A percentile compares a stretch with the other conserved stretches of the same genome.
These are phyloP conservation scores for Kernera saxatilis DNA, from an alignment of 345 rosid species.

Conservation along the genomic window DNA sequence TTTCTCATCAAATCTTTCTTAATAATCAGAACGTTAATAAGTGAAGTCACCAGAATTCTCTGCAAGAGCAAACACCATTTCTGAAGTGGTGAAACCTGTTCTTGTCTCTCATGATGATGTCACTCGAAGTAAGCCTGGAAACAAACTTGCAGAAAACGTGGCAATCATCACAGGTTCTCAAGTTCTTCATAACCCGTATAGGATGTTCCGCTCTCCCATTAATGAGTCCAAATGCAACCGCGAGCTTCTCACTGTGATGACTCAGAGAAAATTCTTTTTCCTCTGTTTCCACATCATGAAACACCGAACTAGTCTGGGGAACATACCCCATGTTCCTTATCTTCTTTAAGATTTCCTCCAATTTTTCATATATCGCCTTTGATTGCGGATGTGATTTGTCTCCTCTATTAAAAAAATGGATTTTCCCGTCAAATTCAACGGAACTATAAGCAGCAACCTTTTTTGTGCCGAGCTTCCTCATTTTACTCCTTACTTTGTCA, in stretches of 20 bases:
- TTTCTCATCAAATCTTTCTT: constrained; percentile 10
- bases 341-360: constrained; percentile 39
- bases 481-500: constrained; percentile 37
- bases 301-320: constrained; percentile 43
- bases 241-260: constrained; percentile 69
- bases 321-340: constrained; percentile 49
- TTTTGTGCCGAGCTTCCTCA: constrained; percentile 43
- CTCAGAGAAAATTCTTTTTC: constrained; percentile 50
- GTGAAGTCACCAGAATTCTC: constrained; percentile 54
- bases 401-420: constrained; percentile 52
- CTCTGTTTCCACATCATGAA: constrained; percentile 58
- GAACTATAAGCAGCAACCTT: constrained; percentile 55
- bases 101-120: constrained; percentile 63
- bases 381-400: constrained; percentile 53
- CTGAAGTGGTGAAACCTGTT: constrained; percentile 63
- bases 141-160: constrained; percentile 55
- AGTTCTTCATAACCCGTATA: constrained; percentile 52
- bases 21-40: background rate
- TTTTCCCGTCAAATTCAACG: constrained; percentile 36
- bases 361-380: constrained; percentile 36
- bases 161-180: constrained; percentile 71
- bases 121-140: constrained; percentile 41
- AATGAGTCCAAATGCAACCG: constrained; percentile 44
- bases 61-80: constrained; percentile 56
- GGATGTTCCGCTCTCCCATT: constrained; percentile 30